Conservation (phyloP, 768 basidiomycete genomes). For the Paxillus ammoniavirescens region DNA sequence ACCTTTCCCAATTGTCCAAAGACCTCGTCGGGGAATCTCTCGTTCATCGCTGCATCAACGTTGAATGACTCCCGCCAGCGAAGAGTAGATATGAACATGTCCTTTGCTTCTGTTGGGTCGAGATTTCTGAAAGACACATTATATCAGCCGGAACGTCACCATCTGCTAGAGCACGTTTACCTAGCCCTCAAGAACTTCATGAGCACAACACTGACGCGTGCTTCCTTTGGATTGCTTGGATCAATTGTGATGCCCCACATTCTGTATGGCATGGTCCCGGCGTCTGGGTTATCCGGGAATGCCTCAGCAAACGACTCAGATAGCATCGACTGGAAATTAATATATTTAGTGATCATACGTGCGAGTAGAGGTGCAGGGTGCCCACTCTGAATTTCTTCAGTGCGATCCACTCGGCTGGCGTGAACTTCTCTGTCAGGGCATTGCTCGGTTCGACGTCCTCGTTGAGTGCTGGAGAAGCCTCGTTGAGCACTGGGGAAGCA, state of each 20-base stretch:
- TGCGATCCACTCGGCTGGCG: constrained; percentile 67
- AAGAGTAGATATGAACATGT: constrained; percentile 69
- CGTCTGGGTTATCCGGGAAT: constrained; percentile 56
- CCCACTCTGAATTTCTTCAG: constrained; percentile 67
- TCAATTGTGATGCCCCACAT: constrained; percentile 76
- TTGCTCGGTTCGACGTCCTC: constrained; percentile 60
- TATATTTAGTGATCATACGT: not conserved
- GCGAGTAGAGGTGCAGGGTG: not conserved
- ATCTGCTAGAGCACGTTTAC: constrained; percentile 30
- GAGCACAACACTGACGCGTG: constrained; percentile 69
- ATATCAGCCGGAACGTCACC: not conserved
- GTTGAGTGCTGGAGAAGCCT: constrained; percentile 7
- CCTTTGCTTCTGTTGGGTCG: constrained; percentile 49
- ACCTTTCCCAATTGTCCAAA: constrained; percentile 65
- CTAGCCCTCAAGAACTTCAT: constrained; percentile 83
- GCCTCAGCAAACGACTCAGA: constrained; percentile 57
- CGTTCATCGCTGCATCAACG: constrained; percentile 56
- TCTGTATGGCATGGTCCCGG: constrained; percentile 46
- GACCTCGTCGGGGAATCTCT: constrained; percentile 58
- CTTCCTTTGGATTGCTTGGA: constrained; percentile 53
- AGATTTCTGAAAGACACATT: constrained; percentile 43
- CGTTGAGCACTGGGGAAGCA: not conserved
- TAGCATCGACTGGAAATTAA: constrained; percentile 34
- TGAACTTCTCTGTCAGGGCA: constrained; percentile 66
- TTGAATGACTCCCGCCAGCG: constrained; percentile 71